These are phyloP conservation scores for Globisporangium mamillatum DNA, from an alignment of 352 stramenopile species.

Conservation along the genomic window DNA sequence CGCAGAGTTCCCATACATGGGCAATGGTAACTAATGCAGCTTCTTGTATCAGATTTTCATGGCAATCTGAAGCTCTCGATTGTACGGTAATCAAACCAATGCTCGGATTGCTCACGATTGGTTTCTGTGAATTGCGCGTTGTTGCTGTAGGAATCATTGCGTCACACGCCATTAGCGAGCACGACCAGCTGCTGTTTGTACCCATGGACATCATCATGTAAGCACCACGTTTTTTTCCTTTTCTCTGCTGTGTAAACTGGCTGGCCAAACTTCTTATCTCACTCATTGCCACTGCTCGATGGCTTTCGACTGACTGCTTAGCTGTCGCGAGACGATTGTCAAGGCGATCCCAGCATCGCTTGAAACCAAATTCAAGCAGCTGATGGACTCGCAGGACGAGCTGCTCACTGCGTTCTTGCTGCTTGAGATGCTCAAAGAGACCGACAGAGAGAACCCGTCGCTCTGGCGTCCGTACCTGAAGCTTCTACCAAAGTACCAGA, in stretches of 20 bases:
- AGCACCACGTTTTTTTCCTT: no score
- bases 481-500: slow-evolving; percentile 32
- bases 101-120: background rate
- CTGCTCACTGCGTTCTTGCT: slow-evolving; percentile 65
- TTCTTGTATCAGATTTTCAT: no score
- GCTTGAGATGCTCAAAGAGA: slow-evolving; percentile 39
- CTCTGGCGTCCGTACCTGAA: slow-evolving; percentile 54
- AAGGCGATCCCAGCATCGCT: slow-evolving; percentile 25
- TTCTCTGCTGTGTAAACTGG: no score
- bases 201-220: slow-evolving; percentile 46
- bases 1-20: slow-evolving; percentile 33
- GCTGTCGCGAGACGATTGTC: slow-evolving; percentile 37
- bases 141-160: slow-evolving; percentile 29
- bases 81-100: no score
- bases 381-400: slow-evolving; percentile 40
- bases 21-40: slow-evolving; percentile 19
- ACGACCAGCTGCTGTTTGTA: slow-evolving; percentile 40
- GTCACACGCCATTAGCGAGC: slow-evolving; percentile 23
- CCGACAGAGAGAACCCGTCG: slow-evolving; percentile 21
- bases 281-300: no score
- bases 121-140: background rate
- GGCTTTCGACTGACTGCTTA: slow-evolving; percentile 7
- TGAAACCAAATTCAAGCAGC: slow-evolving; percentile 31
- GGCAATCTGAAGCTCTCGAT: no score
- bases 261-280: no score